These are phyloP conservation scores for Emmonsiellopsis sp. DNA, from an alignment of 2,329 filamentous ascomycete genomes.

Conservation along the genomic window DNA sequence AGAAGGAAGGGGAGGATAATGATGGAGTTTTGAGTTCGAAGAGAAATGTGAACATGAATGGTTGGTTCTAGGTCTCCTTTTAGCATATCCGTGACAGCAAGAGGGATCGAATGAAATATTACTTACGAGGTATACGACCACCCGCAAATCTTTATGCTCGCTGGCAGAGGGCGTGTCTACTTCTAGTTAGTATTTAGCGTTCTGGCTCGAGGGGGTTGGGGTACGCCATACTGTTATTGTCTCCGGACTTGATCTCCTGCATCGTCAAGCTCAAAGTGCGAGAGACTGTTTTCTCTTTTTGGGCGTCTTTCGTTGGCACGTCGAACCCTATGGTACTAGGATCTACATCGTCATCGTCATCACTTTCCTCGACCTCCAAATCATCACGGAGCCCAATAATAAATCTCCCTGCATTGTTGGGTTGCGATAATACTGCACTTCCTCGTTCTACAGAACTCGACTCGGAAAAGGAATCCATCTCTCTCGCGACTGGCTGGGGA, in stretches of 20 bases:
- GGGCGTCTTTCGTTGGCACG: constrained; percentile 3
- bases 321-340: background rate
- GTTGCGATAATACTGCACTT: constrained; percentile 13
- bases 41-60: constrained; percentile 43
- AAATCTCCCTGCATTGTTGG: constrained; percentile 26
- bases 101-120: background rate
- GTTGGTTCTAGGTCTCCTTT: constrained; percentile 21
- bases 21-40: constrained; percentile 35
- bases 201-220: background rate
- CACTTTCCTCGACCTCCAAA: constrained; percentile 27
- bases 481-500: background rate
- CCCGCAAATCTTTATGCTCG: constrained; percentile 17
- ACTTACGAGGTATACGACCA: constrained; percentile 34
- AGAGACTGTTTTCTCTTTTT: constrained; percentile 23
- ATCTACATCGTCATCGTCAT: constrained; percentile 18
- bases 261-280: constrained; percentile 28
- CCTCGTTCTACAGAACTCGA: constrained; percentile 14
- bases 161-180: background rate
- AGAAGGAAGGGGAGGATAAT: constrained; percentile 34
- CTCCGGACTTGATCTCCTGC: constrained; percentile 8
- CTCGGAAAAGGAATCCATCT: constrained; percentile 8
- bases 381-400: constrained; percentile 36
- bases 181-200: background rate
- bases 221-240: constrained; percentile 12
- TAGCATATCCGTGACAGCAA: background rate